Evolutionary conservation across 2,329 filamentous ascomycete species (phyloP).

Genomic region (Fusarium subglutinans): DNA sequence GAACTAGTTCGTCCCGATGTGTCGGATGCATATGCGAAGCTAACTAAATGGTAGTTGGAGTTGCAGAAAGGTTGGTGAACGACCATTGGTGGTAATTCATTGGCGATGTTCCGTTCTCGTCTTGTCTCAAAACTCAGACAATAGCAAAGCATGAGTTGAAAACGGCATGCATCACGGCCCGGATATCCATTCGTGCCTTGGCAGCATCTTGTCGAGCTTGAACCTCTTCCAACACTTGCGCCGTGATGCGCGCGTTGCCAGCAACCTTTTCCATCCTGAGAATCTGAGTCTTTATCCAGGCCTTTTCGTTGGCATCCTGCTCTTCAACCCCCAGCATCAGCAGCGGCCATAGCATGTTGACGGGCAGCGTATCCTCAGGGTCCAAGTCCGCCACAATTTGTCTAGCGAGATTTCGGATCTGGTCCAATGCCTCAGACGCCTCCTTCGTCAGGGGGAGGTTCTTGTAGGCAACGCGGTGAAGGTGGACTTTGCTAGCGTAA

Average conservation of each 20-base stretch:
- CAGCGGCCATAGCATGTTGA: constrained; percentile 67
- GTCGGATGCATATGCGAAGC: background rate
- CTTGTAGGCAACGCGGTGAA: constrained; percentile 67
- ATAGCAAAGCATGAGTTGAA: constrained; percentile 65
- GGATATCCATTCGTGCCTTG: constrained; percentile 54
- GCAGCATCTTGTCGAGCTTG: constrained; percentile 54
- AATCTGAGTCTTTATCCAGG: constrained; percentile 62
- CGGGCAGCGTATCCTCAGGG: constrained; percentile 57
- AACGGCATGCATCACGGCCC: constrained; percentile 57
- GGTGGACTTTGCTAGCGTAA: constrained; percentile 63
- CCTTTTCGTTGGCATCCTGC: constrained; percentile 56
- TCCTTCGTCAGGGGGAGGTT: constrained; percentile 62
- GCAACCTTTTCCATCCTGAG: constrained; percentile 57
- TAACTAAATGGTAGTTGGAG: background rate
- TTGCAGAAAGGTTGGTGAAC: background rate
- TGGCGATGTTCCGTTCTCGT: background rate
- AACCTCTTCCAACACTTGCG: constrained; percentile 57
- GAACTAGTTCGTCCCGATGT: background rate
- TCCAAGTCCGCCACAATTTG: constrained; percentile 54
- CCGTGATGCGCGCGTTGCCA: constrained; percentile 55
- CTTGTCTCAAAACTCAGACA: constrained; percentile 42
- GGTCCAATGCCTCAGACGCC: constrained; percentile 56
- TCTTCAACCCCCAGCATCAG: constrained; percentile 66
- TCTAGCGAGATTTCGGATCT: constrained; percentile 58
- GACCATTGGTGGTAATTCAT: background rate